Conservation (phyloP, 2,329 filamentous ascomycete genomes). For the Colletotrichum coccodes region DNA sequence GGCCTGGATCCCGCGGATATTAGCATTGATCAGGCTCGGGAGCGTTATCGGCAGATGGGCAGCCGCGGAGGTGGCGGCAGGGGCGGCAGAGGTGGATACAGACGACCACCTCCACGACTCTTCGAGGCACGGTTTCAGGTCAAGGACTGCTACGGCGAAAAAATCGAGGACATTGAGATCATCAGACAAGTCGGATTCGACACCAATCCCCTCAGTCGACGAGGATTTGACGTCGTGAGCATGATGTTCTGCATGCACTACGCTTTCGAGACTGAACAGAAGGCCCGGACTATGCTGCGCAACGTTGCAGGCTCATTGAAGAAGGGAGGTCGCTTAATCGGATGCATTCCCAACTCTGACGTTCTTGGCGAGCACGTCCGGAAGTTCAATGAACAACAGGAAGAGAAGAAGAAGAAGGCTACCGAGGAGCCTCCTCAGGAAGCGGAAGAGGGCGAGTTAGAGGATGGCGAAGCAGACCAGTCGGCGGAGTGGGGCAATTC, state of each 20-base stretch:
- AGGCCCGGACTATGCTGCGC: conserved; percentile 89
- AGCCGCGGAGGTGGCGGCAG: conserved; percentile 66
- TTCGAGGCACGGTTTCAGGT: conserved; percentile 90
- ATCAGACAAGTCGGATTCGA: conserved; percentile 91
- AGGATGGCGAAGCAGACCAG: conserved; percentile 71
- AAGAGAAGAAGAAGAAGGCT: conserved; percentile 50
- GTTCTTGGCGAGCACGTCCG: conserved; percentile 84
- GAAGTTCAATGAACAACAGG: conserved; percentile 73
- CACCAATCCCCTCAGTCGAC: conserved; percentile 74
- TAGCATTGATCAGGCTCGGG: conserved; percentile 88
- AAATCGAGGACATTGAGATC: conserved; percentile 83
- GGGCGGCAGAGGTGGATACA: conserved; percentile 63
- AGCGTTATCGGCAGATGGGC: conserved; percentile 81
- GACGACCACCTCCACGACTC: conserved; percentile 63
- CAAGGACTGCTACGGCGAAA: conserved; percentile 92
- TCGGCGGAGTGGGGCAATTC: conserved; percentile 90
- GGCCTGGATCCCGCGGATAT: conserved; percentile 93
- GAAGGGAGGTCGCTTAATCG: conserved; percentile 94
- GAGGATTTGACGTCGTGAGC: conserved; percentile 94
- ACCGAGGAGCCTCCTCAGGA: conserved; percentile 42
- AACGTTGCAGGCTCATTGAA: conserved; percentile 92
- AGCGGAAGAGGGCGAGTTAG: conserved; percentile 56
- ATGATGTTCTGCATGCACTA: conserved; percentile 99
- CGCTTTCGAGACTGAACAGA: conserved; percentile 91
- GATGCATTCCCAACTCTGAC: conserved; percentile 97